These are phyloP conservation scores for Leptoxyphium fumago DNA, from an alignment of 2,329 filamentous ascomycete genomes.

Conservation along the genomic window DNA sequence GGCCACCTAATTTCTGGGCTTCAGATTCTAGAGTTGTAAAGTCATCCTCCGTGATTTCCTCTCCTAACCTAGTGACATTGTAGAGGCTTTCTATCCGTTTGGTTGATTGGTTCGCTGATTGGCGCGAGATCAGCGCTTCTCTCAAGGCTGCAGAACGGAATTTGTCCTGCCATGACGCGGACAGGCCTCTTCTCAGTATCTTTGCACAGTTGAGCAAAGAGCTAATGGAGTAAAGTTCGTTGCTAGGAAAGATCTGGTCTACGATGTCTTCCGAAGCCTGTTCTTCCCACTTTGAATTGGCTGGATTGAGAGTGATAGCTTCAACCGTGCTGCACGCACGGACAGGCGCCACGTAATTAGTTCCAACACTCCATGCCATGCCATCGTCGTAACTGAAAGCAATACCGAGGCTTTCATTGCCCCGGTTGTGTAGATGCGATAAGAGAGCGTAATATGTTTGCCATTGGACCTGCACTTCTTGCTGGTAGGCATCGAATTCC, in stretches of 20 bases:
- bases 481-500: constrained; percentile 62
- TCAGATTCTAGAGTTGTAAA: constrained; percentile 53
- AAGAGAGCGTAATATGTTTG: constrained; percentile 75
- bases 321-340: constrained; percentile 69
- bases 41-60: constrained; percentile 70
- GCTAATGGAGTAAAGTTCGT: constrained; percentile 3
- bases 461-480: constrained; percentile 71
- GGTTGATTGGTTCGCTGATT: constrained; percentile 26
- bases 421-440: constrained; percentile 70
- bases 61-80: constrained; percentile 61
- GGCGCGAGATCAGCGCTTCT: constrained; percentile 2
- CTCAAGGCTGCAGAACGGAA: constrained; percentile 32
- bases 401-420: constrained; percentile 68
- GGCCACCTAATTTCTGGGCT: constrained; percentile 50
- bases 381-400: constrained; percentile 56
- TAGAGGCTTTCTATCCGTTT: constrained; percentile 68
- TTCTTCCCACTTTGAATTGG: not conserved
- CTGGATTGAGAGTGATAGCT: constrained; percentile 52
- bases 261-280: not conserved
- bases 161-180: constrained; percentile 8
- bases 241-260: constrained; percentile 2
- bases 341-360: constrained; percentile 66
- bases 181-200: constrained; percentile 10
- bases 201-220: constrained; percentile 10
- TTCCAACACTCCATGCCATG: constrained; percentile 70